Conservation (phyloP, 768 basidiomycete genomes). For the Collybiopsis confluens region DNA sequence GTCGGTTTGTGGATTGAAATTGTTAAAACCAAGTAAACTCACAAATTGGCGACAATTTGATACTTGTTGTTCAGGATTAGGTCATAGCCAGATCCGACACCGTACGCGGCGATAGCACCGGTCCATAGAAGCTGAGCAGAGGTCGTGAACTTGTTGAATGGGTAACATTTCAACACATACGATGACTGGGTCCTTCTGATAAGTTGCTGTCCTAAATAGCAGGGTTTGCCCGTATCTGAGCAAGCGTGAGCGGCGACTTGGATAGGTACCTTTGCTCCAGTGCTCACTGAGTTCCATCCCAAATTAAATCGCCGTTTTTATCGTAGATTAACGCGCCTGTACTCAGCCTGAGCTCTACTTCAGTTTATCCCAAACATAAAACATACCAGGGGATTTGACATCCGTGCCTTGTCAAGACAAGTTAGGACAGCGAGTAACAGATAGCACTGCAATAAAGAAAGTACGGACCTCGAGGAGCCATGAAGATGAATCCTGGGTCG, state of each 20-base stretch:
- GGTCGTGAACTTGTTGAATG: too few species aligned
- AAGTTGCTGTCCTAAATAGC: background rate
- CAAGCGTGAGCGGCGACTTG: background rate
- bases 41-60: constrained; percentile 6
- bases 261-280: background rate
- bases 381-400: background rate
- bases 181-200: background rate
- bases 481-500: background rate
- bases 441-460: background rate
- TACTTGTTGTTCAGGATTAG: constrained; percentile 5
- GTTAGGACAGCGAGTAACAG: background rate
- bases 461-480: constrained; percentile 5
- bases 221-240: constrained; percentile 4
- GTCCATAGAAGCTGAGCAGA: constrained; percentile 1
- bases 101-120: background rate
- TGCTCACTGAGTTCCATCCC: constrained; percentile 7
- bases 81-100: constrained; percentile 4
- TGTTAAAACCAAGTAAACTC: background rate
- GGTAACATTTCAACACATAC: background rate
- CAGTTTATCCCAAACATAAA: too few species aligned
- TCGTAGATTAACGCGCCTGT: background rate
- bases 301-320: background rate
- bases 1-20: background rate
- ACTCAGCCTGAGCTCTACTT: too few species aligned
- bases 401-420: background rate